Base-by-base conservation (phyloP, 257 asterid genomes). In the Rehmannia glutinosa region DNA sequence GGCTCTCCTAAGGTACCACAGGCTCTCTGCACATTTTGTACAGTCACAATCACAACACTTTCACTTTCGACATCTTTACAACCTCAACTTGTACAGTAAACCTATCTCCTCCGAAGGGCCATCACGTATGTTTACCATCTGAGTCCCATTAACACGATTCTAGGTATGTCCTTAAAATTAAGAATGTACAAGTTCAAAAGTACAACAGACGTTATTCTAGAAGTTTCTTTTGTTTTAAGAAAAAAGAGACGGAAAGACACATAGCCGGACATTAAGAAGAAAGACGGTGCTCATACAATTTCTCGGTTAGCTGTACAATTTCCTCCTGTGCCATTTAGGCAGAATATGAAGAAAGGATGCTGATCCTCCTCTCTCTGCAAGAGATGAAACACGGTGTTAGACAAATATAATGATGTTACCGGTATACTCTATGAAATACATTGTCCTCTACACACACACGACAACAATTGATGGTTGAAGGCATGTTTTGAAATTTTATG, bases 301-400 rank as follows among this genome's bases (percentile, higher is more conserved):
- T n/a, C 83, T 75, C 80, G 36, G 92, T 85, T 83, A 85, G 89
- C 91, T 82, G 89, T 78, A 88, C 93, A 82, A 32, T 62, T 77
- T 70, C 75, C 73, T 60, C 72, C 77, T 62, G 56, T 42, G 62
- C 66, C 71, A 10, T 39, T 84, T 68, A 63, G 75, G 74, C 77
- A 21, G 84, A 59, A 62, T 75, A 73, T 3, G 81, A 77, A 36
- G 88, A 77, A 74, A 82, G 77, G 70, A 64, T 64, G 52, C 86
- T 79, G 66, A 88, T 88, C 85, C 96, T 88, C 91, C 78, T 86
- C 69, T 88, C 96, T 88, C n/a, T n/a, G 93, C 82, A 75, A 75
- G 66, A 55, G 19, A 73, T 28, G 8, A 55, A 25, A 38, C 4
- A 6, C 19, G 13, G 28, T 3, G 42, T 70, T 47, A 51, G 20